Evolutionary conservation across 441 rosid species (phyloP), one percentile per base, ranked within the genome.

Genomic region (Daphne laureola): DNA sequence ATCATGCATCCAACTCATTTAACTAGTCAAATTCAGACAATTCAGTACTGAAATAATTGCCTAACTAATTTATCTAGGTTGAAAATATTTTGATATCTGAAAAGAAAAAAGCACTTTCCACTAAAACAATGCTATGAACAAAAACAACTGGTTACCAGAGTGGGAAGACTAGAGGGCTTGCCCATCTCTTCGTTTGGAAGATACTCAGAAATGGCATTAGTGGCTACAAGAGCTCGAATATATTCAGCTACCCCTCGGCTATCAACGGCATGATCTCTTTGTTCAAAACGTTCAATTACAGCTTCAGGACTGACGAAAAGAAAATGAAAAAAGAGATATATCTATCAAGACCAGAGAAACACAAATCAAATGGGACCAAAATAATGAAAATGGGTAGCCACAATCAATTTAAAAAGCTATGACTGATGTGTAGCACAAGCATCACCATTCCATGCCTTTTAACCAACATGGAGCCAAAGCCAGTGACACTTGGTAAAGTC

Each of bases 171-270:
- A 55, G 95, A 72, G 40, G 86, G 83, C 72, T 78, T 84, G 57
- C 92, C 96, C 18, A 84, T 63, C 54, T 80, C 82, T 61, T 83
- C 92, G 59, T 93, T 95, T 4, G 98, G 96, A 75, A 93, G 95
- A 82, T 77, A 93, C 15, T 89, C 98, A 5, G 81, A 55, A 69
- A 93, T 78, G 45, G 90, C 79, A 82, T 87, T 74, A 12, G 96
- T 89, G 38, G 70, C 63, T 17, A 89, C 90, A 57, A 89, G 89
- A 44, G 96, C 97, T 57, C 85, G 72, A 41, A 93, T 78, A 74
- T 93, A 93, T 49, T 93, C 98, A 6, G 76, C 91, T 43, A 89
- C 97, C 38, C 95, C 97, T 74, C 72, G 76, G 60, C 97, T 89
- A 49, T 87, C 97, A 16, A 79, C 86, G 0, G 86, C 80, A 66